phyloP scores from a whole-genome alignment of 2,329 filamentous ascomycete species.

The Dendrostoma leiphaemia region DNA sequence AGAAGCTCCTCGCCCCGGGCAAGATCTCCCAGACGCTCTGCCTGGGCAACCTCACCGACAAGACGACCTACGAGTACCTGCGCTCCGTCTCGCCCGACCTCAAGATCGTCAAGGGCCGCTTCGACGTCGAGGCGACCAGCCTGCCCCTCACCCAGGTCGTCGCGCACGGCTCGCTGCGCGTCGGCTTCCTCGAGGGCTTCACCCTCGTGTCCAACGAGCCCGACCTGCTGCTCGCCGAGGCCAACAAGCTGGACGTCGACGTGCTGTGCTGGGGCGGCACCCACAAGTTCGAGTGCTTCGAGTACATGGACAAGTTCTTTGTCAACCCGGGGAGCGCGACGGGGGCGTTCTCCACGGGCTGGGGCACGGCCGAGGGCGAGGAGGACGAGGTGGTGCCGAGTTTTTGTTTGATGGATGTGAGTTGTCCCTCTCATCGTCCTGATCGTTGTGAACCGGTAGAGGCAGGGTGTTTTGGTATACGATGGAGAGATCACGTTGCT shows the following conservation, averaged over 20 bases:
- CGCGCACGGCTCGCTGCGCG: conserved; percentile 62
- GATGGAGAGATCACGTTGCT: not conserved
- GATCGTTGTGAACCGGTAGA: no score
- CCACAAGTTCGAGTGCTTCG: conserved; percentile 67
- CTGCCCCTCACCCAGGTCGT: conserved; percentile 65
- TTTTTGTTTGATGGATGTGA: conserved; percentile 96
- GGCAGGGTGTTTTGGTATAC: no score
- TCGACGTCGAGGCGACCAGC: conserved; percentile 65
- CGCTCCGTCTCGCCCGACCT: conserved; percentile 71
- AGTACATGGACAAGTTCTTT: conserved; percentile 74
- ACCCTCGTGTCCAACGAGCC: conserved; percentile 66
- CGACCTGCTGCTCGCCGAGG: conserved; percentile 65
- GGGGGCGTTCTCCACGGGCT: conserved; percentile 59
- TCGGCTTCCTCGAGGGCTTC: conserved; percentile 68
- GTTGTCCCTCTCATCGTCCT: conserved; percentile 42
- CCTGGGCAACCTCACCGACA: conserved; percentile 77
- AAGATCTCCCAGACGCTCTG: conserved; percentile 82
- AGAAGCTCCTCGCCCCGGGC: conserved; percentile 78
- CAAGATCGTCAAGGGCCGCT: conserved; percentile 67
- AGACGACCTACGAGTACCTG: conserved; percentile 77
- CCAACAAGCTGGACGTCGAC: conserved; percentile 66
- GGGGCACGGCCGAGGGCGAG: conserved; percentile 56
- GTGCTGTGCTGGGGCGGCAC: conserved; percentile 69
- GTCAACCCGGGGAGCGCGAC: conserved; percentile 68
- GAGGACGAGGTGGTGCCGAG: conserved; percentile 79